Evolutionary conservation across 129 eudicot species (phyloP).

Genomic region (sunflower (Helianthus annuus)): HanXRQr2.0-SUNRISE NC_035446.2:151851811-151852310

Average conservation of each 20-base stretch:
- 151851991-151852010: slow-evolving; percentile 81
- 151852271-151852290: slow-evolving; percentile 18
- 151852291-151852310: background rate
- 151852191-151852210: slow-evolving; percentile 73
- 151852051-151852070: slow-evolving; percentile 98
- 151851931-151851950: slow-evolving; percentile 99
- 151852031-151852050: slow-evolving; percentile 89
- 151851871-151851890: background rate
- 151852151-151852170: slow-evolving; percentile 49
- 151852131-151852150: background rate
- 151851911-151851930: slow-evolving; percentile 99
- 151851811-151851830: slow-evolving; percentile 56
- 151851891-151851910: slow-evolving; percentile 71
- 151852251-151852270: background rate
- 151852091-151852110: background rate
- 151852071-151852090: slow-evolving; percentile 54
- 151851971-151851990: slow-evolving; percentile 82
- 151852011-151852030: slow-evolving; percentile 71
- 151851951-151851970: slow-evolving; percentile 86
- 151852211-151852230: slow-evolving; percentile 78
- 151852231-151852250: slow-evolving; percentile 96
- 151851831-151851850: slow-evolving; percentile 18
- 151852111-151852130: background rate
- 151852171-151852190: slow-evolving; percentile 68
- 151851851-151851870: background rate